Conservation (phyloP, 805 yeast genomes). For the Hagleromyces aurorensis region DNA sequence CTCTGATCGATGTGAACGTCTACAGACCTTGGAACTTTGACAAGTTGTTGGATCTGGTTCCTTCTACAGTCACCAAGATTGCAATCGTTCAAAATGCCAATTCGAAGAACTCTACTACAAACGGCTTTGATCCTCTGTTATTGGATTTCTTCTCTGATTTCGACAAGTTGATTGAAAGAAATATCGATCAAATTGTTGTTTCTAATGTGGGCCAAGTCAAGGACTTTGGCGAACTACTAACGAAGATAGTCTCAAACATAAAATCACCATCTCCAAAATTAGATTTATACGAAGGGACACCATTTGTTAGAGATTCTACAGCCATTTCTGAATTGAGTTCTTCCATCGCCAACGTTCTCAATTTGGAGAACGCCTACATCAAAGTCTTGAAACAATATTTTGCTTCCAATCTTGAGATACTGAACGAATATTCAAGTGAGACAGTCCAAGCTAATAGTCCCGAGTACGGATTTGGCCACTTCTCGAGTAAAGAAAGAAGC, state of each 20-base stretch:
- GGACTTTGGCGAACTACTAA: conserved; percentile 32
- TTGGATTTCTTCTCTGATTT: conserved; percentile 66
- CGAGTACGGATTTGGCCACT: conserved; percentile 82
- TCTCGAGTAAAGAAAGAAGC: conserved; percentile 48
- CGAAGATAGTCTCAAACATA: conserved; percentile 45
- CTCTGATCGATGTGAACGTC: conserved; percentile 48
- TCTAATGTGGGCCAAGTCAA: conserved; percentile 35
- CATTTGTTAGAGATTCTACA: conserved; percentile 6
- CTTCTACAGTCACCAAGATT: conserved; percentile 46
- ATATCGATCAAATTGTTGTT: conserved; percentile 46
- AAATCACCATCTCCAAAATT: conserved; percentile 49
- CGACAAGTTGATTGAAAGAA: conserved; percentile 37
- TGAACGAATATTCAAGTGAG: conserved; percentile 48
- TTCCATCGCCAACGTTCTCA: conserved; percentile 37
- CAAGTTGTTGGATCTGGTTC: conserved; percentile 43
- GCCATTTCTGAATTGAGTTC: conserved; percentile 9
- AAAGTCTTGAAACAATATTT: conserved; percentile 68
- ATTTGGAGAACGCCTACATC: conserved; percentile 67
- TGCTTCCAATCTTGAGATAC: conserved; percentile 42
- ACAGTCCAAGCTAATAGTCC: conserved; percentile 52
- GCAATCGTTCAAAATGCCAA: conserved; percentile 58
- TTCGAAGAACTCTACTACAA: conserved; percentile 22
- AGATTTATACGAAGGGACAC: conserved; percentile 50
- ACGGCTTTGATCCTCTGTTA: conserved; percentile 59
- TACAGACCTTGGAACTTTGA: conserved; percentile 67